phyloP scores from a whole-genome alignment of 2,329 filamentous ascomycete genomes.

The Diatrype stigma region DNA sequence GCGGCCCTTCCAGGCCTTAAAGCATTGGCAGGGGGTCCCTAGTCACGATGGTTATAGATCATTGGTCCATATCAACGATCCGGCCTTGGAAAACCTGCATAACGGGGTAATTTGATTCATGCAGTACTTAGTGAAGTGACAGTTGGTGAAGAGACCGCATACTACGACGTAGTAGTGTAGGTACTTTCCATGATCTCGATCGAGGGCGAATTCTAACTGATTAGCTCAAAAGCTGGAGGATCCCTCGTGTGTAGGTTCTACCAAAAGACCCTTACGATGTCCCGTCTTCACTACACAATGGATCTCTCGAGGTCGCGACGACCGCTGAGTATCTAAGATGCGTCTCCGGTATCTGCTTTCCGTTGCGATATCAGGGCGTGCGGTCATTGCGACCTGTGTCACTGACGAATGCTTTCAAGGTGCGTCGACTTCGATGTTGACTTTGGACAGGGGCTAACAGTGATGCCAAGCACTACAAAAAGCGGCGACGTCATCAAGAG shows the following conservation, averaged over 20 bases:
- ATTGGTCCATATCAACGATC: conserved; percentile 4
- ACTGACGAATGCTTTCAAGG: conserved; percentile 10
- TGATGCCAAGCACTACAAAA: conserved; percentile 2
- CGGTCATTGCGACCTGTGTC: conserved; percentile 5
- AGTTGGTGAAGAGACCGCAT: neutral
- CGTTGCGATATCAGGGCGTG: conserved; percentile 1
- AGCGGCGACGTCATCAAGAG: conserved; percentile 3
- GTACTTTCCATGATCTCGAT: neutral
- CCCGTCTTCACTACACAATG: conserved; percentile 1
- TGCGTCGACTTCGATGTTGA: neutral
- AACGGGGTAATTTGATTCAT: conserved; percentile 4
- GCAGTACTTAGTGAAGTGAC: neutral
- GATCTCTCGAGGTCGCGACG: neutral
- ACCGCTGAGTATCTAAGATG: conserved; percentile 5
- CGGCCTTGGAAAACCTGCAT: conserved; percentile 8
- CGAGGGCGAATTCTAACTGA: neutral
- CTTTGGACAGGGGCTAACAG: neutral
- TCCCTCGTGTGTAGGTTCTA: neutral
- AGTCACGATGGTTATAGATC: neutral
- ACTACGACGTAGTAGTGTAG: neutral
- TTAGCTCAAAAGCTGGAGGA: neutral
- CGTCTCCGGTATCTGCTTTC: conserved; percentile 4
- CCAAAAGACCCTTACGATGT: conserved; percentile 1
- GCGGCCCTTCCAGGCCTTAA: neutral
- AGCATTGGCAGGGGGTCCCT: neutral